Conservation (phyloP, 2,329 filamentous ascomycete genomes). For the Alternaria sp. region DNA sequence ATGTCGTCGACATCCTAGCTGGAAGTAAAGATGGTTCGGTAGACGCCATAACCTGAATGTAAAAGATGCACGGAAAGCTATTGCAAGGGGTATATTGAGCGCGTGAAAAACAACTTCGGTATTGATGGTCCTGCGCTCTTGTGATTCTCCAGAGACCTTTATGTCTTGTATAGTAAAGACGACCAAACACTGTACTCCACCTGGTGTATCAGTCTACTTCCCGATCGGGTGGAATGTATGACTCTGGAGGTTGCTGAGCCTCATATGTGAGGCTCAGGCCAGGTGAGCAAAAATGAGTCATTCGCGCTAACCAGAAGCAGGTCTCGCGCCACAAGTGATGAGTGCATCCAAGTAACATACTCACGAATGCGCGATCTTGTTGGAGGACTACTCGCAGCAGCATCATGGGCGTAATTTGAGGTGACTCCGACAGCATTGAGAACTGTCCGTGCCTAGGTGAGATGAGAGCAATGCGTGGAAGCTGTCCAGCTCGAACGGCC, state of each 20-base stretch:
- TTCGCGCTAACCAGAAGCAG: conserved; percentile 26
- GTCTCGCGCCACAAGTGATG: conserved; percentile 25
- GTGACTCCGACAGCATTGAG: background rate
- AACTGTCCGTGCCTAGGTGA: background rate
- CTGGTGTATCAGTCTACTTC: conserved; percentile 2
- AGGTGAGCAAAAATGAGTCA: conserved; percentile 41
- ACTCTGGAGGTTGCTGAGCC: conserved; percentile 20
- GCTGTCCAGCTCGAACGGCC: background rate
- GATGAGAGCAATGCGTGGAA: background rate
- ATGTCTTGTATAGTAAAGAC: background rate
- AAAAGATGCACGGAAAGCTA: background rate
- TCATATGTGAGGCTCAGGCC: conserved; percentile 6
- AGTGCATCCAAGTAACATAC: background rate
- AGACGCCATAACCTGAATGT: conserved; percentile 28
- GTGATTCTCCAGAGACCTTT: conserved; percentile 13
- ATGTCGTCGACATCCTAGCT: conserved; percentile 43
- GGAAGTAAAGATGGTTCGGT: conserved; percentile 6
- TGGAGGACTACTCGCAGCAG: background rate
- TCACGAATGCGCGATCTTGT: background rate
- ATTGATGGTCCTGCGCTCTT: conserved; percentile 10
- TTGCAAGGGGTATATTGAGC: conserved; percentile 19
- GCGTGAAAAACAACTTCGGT: background rate
- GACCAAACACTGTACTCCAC: background rate
- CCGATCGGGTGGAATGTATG: conserved; percentile 21
- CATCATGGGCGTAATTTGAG: background rate